Conservation (phyloP, 2,329 filamentous ascomycete genomes). For the Talaromyces sp. region DNA sequence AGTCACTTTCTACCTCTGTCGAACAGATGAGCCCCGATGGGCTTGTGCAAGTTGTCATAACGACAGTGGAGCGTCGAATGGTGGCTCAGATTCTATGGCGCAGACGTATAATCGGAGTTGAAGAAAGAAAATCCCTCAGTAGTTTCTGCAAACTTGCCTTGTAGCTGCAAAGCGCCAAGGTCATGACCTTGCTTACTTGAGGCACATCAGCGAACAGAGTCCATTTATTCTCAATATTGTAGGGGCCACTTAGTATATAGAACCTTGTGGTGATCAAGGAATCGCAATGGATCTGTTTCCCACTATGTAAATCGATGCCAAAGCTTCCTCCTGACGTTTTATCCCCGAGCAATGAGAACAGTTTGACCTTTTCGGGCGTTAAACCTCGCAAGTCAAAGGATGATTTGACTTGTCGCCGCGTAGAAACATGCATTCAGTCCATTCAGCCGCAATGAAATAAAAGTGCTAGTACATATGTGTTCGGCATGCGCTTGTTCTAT, state of each 20-base stretch:
- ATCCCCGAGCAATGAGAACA: neutral
- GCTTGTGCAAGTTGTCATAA: neutral
- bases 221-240: neutral
- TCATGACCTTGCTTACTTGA: neutral
- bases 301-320: neutral
- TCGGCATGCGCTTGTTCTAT: neutral
- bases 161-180: neutral
- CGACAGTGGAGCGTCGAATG: neutral
- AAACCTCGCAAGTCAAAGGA: neutral
- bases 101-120: neutral
- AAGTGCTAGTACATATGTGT: conserved; percentile 39
- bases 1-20: neutral
- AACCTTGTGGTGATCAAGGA: neutral
- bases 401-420: neutral
- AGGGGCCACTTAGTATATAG: neutral
- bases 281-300: neutral
- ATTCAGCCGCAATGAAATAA: conserved; percentile 21
- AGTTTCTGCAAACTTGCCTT: neutral
- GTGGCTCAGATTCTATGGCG: neutral
- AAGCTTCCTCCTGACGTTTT: neutral
- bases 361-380: neutral
- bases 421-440: neutral
- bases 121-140: neutral
- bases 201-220: neutral
- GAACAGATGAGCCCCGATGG: neutral